Conservation (phyloP, 2,329 filamentous ascomycete species). For the Ophiostoma piceae region DNA sequence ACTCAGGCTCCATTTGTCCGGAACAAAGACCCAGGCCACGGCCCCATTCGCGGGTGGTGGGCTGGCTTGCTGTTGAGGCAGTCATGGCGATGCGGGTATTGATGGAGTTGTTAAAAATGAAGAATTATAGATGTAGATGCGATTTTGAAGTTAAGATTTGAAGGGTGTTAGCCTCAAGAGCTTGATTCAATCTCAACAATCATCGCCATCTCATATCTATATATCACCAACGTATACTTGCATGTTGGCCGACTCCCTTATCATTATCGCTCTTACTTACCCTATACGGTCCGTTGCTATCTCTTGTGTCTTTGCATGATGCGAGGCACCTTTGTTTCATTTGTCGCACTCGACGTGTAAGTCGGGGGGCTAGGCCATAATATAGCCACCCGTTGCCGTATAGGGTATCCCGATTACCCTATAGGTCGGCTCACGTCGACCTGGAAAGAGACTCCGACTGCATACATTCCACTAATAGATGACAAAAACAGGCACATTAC, state of each 20-base stretch:
- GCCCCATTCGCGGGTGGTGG: background rate
- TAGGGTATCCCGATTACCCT: background rate
- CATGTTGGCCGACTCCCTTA: background rate
- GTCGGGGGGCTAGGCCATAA: background rate
- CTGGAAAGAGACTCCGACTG: background rate
- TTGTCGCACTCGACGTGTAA: background rate
- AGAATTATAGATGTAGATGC: background rate
- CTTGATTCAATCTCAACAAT: background rate
- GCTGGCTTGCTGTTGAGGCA: background rate
- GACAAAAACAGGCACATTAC: background rate
- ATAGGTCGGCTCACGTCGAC: background rate
- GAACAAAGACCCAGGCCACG: background rate
- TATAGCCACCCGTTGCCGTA: constrained; percentile 8
- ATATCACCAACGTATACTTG: background rate
- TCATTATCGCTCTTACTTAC: constrained; percentile 2
- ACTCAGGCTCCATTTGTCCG: background rate
- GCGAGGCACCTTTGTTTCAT: background rate
- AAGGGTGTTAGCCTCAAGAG: background rate
- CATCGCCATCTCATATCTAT: background rate
- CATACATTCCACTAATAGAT: background rate
- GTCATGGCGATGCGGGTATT: background rate
- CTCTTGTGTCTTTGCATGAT: background rate
- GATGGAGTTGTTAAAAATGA: background rate
- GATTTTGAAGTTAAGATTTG: background rate
- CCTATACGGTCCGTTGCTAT: background rate